phyloP scores from a whole-genome alignment of 2,329 filamentous ascomycete genomes.

The Madurella mycetomatis region DNA sequence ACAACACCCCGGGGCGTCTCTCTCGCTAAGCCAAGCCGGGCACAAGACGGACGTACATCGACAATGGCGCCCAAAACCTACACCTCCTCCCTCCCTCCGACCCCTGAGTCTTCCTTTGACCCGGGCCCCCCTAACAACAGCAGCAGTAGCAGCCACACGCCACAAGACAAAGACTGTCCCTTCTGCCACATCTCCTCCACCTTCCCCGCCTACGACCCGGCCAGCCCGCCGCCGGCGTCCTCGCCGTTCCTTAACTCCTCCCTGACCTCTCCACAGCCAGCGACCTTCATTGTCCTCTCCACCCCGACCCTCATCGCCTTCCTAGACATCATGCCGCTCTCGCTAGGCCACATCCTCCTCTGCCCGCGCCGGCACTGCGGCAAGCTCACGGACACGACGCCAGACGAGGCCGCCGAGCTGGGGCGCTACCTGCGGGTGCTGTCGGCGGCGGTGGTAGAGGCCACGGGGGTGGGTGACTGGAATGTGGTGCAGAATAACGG shows the following conservation, averaged over 20 bases:
- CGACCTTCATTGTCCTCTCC: slow-evolving; percentile 67
- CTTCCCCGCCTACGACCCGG: slow-evolving; percentile 46
- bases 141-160: background rate
- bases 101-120: slow-evolving; percentile 16
- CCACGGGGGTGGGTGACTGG: slow-evolving; percentile 75
- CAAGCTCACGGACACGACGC: slow-evolving; percentile 68
- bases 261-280: slow-evolving; percentile 36
- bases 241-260: slow-evolving; percentile 32
- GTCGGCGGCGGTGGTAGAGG: slow-evolving; percentile 63
- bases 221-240: slow-evolving; percentile 38
- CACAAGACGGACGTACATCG: no score
- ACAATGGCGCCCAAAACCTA: slow-evolving; percentile 12
- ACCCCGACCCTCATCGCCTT: slow-evolving; percentile 78
- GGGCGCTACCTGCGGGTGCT: slow-evolving; percentile 66
- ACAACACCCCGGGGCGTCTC: no score
- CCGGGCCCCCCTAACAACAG: background rate
- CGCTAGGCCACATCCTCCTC: slow-evolving; percentile 76
- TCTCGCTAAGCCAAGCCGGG: no score
- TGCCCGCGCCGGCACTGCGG: slow-evolving; percentile 72
- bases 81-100: slow-evolving; percentile 1
- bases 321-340: slow-evolving; percentile 87
- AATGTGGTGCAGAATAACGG: slow-evolving; percentile 98
- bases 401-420: slow-evolving; percentile 61
- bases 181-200: slow-evolving; percentile 57
- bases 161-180: slow-evolving; percentile 40